These are phyloP conservation scores for Boechera stricta DNA, from an alignment of 345 rosid species.

Conservation along the genomic window DNA sequence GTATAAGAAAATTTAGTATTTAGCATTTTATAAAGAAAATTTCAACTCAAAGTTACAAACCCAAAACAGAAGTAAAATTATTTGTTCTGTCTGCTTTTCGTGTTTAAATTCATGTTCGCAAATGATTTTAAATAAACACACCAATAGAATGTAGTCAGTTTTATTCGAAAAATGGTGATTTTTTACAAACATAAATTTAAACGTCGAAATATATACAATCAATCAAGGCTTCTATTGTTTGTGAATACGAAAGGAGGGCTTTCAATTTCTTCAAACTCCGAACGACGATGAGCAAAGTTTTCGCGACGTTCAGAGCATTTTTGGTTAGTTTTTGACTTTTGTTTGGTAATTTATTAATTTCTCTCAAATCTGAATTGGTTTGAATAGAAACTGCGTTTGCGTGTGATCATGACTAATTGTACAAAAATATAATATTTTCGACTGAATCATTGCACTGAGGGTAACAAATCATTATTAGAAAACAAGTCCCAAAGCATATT, in stretches of 20 bases:
- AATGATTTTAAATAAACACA: not conserved
- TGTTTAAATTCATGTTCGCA: conserved; percentile 1
- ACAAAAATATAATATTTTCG: conserved; percentile 14
- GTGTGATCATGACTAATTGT: conserved; percentile 41
- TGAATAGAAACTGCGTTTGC: conserved; percentile 34
- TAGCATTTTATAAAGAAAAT: not conserved
- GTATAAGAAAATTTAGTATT: not conserved
- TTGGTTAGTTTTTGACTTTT: conserved; percentile 7
- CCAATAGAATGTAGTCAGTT: not conserved
- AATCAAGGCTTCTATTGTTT: conserved; percentile 1
- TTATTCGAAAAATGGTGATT: not conserved
- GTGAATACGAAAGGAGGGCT: not conserved
- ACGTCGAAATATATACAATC: not conserved
- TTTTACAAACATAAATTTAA: not conserved
- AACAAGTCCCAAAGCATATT: conserved; percentile 63
- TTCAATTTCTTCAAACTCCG: conserved; percentile 18
- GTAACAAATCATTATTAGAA: conserved; percentile 56
- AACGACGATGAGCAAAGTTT: conserved; percentile 5
- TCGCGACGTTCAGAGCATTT: not conserved
- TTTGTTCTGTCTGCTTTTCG: not conserved
- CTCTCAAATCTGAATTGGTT: not conserved
- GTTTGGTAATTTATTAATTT: not conserved
- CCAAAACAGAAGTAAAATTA: not conserved
- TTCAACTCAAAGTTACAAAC: not conserved
- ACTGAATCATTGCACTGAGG: conserved; percentile 54